Base-by-base conservation (phyloP, 306 rosid genomes). In the Styphnolobium japonicum region DNA sequence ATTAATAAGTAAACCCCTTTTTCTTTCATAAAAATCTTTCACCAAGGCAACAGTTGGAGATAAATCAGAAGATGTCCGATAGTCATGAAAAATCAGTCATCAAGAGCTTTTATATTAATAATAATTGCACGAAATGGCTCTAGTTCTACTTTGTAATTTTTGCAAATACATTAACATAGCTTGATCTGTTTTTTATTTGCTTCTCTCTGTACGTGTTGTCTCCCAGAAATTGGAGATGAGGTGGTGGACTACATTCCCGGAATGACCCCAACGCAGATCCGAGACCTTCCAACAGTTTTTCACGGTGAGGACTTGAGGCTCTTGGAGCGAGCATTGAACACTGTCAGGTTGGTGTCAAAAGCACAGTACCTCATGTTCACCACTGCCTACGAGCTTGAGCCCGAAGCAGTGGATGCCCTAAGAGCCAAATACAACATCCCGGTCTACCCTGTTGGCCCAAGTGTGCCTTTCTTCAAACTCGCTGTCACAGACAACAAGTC, bases 401-500 rank as follows among this genome's bases (percentile, higher is more conserved):
- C 80, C 10, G 25, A 55, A 64, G 81, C 49, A 7, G 25, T 80
- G 2, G 68, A 71, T 56, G 39, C 73, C 64, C 42, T 85, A 64
- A 61, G 22, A 49, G 25, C 77, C 12, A 56, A 64, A 33, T 58
- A 71, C 75, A 22, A 79, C 16, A 56, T 76, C 73, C 83, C 80
- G 3, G 67, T 84, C 18, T 80, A 62, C 82, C 76, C 80, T 8
- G 34, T 84, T 52, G 88, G 88, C 55, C 88, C 85, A 5, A 51
- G 67, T 36, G 61, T 71, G 25, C 85, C 77, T 37, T 68, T 80
- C 49, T 65, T 85, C 27, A 57, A 52, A 10, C 80, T 45, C 34
- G 48, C 40, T 34, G 27, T 56, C 36, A n/a, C n/a, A n/a, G 36
- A 31, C 2, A 31, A 31, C 2, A 10, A 39, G n/a, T 12, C 43